Evolutionary conservation across 306 rosid genomes (phyloP).

Genomic region (Ziziphus jujuba): DNA sequence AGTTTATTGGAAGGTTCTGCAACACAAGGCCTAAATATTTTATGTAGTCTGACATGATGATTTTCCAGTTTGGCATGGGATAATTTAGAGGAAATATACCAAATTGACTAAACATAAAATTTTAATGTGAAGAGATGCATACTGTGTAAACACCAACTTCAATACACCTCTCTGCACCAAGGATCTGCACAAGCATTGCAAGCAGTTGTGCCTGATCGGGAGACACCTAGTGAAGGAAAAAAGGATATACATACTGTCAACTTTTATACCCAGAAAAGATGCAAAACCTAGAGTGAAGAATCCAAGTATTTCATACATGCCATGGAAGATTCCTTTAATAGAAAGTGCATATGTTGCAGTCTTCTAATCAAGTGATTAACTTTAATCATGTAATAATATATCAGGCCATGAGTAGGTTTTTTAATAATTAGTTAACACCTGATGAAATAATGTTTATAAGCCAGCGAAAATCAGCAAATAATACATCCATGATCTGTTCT

Average conservation of each 20-base stretch:
- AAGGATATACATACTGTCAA: constrained; percentile 24
- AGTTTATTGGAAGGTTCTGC: too few species aligned
- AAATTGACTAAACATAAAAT: background rate
- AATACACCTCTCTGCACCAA: constrained; percentile 86
- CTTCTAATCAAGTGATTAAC: background rate
- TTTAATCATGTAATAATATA: constrained; percentile 1
- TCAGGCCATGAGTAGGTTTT: constrained; percentile 1
- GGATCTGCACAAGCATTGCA: constrained; percentile 88
- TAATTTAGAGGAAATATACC: constrained; percentile 23
- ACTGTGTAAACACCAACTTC: constrained; percentile 97
- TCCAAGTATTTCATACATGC: constrained; percentile 5
- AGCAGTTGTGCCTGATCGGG: constrained; percentile 98
- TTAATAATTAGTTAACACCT: background rate
- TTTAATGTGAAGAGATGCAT: constrained; percentile 24
- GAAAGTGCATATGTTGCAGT: background rate
- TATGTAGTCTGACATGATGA: too few species aligned
- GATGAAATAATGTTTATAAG: background rate
- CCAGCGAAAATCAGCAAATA: background rate
- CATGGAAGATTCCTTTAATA: constrained; percentile 12
- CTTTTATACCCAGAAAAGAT: constrained; percentile 19
- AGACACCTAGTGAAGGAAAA: constrained; percentile 61
- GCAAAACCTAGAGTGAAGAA: background rate
- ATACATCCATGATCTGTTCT: background rate
- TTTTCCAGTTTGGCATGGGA: background rate
- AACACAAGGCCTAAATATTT: too few species aligned